Base-by-base conservation (phyloP, 2,329 filamentous ascomycete genomes). In the Aspergillus fijiensis region DNA sequence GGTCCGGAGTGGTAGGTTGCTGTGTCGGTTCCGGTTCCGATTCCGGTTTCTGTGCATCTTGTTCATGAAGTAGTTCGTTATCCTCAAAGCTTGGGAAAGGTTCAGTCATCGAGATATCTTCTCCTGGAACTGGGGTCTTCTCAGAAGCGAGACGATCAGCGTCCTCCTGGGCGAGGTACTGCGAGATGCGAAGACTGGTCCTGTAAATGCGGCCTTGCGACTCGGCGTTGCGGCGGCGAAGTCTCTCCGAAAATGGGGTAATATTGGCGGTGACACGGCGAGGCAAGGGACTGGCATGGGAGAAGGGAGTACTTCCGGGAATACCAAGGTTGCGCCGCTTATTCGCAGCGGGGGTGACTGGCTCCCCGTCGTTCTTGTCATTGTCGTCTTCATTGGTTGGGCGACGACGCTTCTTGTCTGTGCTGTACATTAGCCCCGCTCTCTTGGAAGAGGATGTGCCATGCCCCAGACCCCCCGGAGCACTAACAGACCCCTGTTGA, bases 161-260 rank as follows among this genome's bases (percentile, higher is more conserved):
- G 42, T 71, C 68, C 25, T 66, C 67, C 60, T 75, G 70, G 19
- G 68, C 67, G n/a, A 76, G 59, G 7, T 72, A 62, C 45, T 74
- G 59, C 16, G 73, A 69, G 31, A 75, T 59, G 16, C 72, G 73
- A 49, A 72, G 74, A 11, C 76, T 59, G 4, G 75, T 75, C n/a
- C 64, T 68, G 21, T 73, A 65, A 29, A 76, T 71, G 5, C 69
- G 68, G 12, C 74, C 75, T 52, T 70, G 62, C 25, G 63, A 65
- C 59, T 76, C 72, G 3, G 63, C 65, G 19, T 64, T 61, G 33
- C 72, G 72, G 12, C 72, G 70, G 19, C 66, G 70, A 16, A 67
- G 65, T 45, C 73, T 70, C 45, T 72, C 70, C 5, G 70, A 66
- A 52, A 72, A 72, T 5, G 75, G 67, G 2, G 63, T 63, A 5